Evolutionary conservation across 495 filamentous ascomycete species (phyloP).

Genomic region (Penicillium steckii): DNA sequence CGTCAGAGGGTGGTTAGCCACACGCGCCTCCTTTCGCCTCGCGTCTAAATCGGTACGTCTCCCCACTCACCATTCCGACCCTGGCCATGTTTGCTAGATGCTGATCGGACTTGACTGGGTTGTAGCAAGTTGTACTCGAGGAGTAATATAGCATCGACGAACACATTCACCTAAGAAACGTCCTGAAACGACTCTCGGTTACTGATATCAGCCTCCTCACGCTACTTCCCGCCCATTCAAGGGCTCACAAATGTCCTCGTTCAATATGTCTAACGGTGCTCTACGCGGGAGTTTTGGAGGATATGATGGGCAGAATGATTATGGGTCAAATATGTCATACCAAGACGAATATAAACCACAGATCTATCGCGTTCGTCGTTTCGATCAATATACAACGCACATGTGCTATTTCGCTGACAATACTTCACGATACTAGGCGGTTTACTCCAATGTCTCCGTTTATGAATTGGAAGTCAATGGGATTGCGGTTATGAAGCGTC

Average conservation of each 20-base stretch:
- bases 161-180: slow-evolving; percentile 40
- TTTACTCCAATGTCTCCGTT: slow-evolving; percentile 91
- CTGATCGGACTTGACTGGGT: slow-evolving; percentile 4
- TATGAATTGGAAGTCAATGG: slow-evolving; percentile 97
- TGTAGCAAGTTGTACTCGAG: slow-evolving; percentile 45
- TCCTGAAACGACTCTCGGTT: slow-evolving; percentile 53
- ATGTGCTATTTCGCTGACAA: slow-evolving; percentile 19
- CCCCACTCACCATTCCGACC: slow-evolving; percentile 20
- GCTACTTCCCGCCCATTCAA: slow-evolving; percentile 49
- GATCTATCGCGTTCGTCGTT: slow-evolving; percentile 68
- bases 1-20: slow-evolving; percentile 28
- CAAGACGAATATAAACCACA: slow-evolving; percentile 61
- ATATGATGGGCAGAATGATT: slow-evolving; percentile 51
- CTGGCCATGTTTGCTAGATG: slow-evolving; percentile 14
- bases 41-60: slow-evolving; percentile 33
- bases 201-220: slow-evolving; percentile 43
- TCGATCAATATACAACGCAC: slow-evolving; percentile 7
- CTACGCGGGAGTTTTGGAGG: slow-evolving; percentile 37
- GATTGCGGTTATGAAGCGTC: slow-evolving; percentile 90
- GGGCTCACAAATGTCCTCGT: slow-evolving; percentile 45
- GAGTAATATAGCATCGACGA: slow-evolving; percentile 40
- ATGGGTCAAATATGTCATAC: slow-evolving; percentile 44
- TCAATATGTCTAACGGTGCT: slow-evolving; percentile 41
- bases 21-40: slow-evolving; percentile 37
- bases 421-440: slow-evolving; percentile 60